A percentile compares a stretch with the other conserved stretches of the same genome.
Evolutionary conservation across 371 early-diverging fungal species (phyloP).

Genomic region (Entomophthora muscae): DNA sequence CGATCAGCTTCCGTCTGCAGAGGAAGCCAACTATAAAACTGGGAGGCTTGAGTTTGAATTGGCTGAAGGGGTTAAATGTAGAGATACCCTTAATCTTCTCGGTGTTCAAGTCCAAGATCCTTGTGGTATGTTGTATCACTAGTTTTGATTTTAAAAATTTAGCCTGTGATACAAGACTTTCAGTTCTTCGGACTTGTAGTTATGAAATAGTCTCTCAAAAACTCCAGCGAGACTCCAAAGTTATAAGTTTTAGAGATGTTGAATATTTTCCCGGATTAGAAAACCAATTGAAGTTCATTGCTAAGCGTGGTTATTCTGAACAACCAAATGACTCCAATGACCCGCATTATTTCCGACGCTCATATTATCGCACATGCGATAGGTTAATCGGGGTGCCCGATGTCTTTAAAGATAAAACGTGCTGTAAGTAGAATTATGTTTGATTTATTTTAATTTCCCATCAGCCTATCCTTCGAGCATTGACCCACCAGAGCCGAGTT

Average conservation of each 20-base stretch:
- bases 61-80: not conserved
- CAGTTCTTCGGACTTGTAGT: not conserved
- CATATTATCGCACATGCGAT: conserved; percentile 5
- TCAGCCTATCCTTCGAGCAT: not conserved
- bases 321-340: not conserved
- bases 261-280: not conserved
- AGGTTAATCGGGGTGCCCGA: not conserved
- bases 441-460: not conserved
- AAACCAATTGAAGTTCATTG: not conserved
- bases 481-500: not conserved
- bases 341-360: not conserved
- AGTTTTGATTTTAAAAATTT: not conserved
- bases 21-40: not conserved
- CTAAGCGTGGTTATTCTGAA: not conserved
- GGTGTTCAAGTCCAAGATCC: not conserved
- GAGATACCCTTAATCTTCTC: not conserved
- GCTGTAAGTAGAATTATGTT: not conserved
- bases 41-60: not conserved
- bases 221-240: not conserved
- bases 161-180: conserved; percentile 2
- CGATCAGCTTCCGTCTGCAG: not conserved
- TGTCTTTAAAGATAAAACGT: not conserved
- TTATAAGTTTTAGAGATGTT: conserved; percentile 6
- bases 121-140: not conserved
- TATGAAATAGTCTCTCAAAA: not conserved